These are phyloP conservation scores for Saccharomyces eubayanus DNA, from an alignment of 805 yeast genomes.

Conservation along the genomic window DNA sequence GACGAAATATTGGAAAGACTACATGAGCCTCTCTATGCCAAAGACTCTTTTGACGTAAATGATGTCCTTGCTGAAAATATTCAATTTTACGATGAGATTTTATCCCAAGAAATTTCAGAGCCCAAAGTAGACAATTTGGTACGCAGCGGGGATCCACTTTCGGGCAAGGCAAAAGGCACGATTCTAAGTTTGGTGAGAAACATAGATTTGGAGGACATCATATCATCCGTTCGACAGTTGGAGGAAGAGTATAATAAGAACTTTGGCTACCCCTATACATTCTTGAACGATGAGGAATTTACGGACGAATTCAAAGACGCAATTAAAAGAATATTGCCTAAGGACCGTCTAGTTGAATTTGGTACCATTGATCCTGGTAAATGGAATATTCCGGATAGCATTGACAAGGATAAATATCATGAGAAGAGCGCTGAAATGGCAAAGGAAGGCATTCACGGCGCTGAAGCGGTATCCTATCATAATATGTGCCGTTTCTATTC, in stretches of 20 bases:
- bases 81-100: constrained; percentile 31
- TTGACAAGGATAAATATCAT: constrained; percentile 40
- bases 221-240: constrained; percentile 48
- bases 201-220: constrained; percentile 43
- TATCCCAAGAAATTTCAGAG: constrained; percentile 35
- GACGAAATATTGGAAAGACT: constrained; percentile 8
- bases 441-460: constrained; percentile 49
- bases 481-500: constrained; percentile 81
- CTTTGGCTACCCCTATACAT: constrained; percentile 74
- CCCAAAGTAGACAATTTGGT: constrained; percentile 39
- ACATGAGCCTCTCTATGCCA: constrained; percentile 18
- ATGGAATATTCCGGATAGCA: constrained; percentile 55
- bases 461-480: constrained; percentile 55
- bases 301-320: constrained; percentile 44
- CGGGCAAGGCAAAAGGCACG: constrained; percentile 61
- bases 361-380: constrained; percentile 36
- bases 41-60: constrained; percentile 1
- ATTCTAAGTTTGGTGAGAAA: constrained; percentile 66
- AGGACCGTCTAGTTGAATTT: constrained; percentile 39
- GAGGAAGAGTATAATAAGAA: constrained; percentile 60
- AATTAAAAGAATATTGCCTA: constrained; percentile 34
- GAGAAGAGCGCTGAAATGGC: constrained; percentile 35
- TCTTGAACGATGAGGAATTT: constrained; percentile 65
- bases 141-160: constrained; percentile 16
- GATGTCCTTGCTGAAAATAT: constrained; percentile 29